Evolutionary conservation across 768 basidiomycete genomes (phyloP).

Genomic region (Postia placenta): DNA sequence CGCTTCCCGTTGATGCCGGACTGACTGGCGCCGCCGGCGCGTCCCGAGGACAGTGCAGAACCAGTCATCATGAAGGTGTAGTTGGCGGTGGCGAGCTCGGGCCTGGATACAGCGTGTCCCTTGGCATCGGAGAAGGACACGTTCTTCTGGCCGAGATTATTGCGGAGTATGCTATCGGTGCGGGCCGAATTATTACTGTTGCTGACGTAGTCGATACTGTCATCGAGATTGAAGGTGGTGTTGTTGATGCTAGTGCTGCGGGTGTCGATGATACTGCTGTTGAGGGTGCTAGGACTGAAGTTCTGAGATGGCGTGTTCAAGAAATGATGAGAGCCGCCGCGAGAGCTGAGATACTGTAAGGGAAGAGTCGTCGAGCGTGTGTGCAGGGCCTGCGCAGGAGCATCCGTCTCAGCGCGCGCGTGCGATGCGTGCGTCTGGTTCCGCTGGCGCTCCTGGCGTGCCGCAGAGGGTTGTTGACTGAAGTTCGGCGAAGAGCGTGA

Average conservation of each 20-base stretch:
- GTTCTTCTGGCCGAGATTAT: not conserved
- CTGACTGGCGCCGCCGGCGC: not conserved
- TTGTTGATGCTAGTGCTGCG: slow-evolving; percentile 3
- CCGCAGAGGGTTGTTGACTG: slow-evolving; percentile 4
- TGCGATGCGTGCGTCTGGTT: slow-evolving; percentile 21
- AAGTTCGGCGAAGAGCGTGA: slow-evolving; percentile 8
- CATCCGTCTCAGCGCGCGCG: slow-evolving; percentile 11
- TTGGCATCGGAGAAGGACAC: not conserved
- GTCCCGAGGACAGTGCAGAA: not conserved
- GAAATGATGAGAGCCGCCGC: not conserved
- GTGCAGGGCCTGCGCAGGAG: slow-evolving; percentile 12
- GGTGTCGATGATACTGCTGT: not conserved
- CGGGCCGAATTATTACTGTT: not conserved
- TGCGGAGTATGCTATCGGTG: not conserved
- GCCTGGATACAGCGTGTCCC: not conserved
- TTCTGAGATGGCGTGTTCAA: not conserved
- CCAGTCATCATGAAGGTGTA: not conserved
- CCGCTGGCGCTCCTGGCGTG: slow-evolving; percentile 15
- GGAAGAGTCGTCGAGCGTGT: slow-evolving; percentile 21
- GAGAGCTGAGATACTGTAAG: slow-evolving; percentile 14
- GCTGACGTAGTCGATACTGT: not conserved
- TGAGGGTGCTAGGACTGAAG: not conserved
- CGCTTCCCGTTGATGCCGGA: not conserved
- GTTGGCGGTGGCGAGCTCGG: not conserved
- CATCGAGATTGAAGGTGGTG: slow-evolving; percentile 3